Evolutionary conservation across 2,329 filamentous ascomycete genomes (phyloP).

Genomic region (Alternaria angustiovoidea): DNA sequence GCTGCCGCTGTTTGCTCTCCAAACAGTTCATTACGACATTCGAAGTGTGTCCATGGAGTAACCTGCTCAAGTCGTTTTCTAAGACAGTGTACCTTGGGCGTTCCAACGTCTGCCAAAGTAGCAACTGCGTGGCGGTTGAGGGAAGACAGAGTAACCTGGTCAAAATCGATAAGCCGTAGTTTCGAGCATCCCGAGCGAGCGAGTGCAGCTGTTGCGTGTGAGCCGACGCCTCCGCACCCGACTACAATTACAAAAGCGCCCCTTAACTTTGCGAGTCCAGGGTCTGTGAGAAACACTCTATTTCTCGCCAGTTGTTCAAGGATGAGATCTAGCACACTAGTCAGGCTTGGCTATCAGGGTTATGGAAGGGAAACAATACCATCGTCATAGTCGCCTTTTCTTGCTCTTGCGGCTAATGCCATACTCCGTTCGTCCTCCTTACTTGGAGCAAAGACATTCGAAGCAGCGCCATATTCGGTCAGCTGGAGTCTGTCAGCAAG

Average conservation of each 20-base stretch:
- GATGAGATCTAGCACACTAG: conserved; percentile 72
- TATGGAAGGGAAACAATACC: conserved; percentile 47
- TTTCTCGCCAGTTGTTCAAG: conserved; percentile 94
- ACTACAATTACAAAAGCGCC: conserved; percentile 86
- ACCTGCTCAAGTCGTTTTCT: conserved; percentile 82
- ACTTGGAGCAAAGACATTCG: conserved; percentile 49
- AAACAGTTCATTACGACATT: conserved; percentile 86
- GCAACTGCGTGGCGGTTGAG: conserved; percentile 96
- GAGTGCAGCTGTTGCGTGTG: conserved; percentile 85
- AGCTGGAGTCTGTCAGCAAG: conserved; percentile 55
- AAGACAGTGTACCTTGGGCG: conserved; percentile 88
- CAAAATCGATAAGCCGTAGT: conserved; percentile 91
- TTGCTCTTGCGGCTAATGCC: conserved; percentile 66
- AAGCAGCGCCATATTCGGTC: conserved; percentile 67
- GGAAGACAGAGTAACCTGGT: conserved; percentile 94
- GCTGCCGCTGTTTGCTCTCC: conserved; percentile 69
- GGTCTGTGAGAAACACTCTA: conserved; percentile 85
- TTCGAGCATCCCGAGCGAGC: conserved; percentile 89
- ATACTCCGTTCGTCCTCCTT: conserved; percentile 67
- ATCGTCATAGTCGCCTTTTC: conserved; percentile 71
- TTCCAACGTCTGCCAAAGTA: conserved; percentile 91
- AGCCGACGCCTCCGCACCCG: conserved; percentile 93
- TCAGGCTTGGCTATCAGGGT: conserved; percentile 7
- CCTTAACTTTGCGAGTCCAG: conserved; percentile 81
- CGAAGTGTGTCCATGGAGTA: conserved; percentile 89